phyloP scores from a whole-genome alignment of 345 rosid genomes.

The Alliaria petiolata region DNA sequence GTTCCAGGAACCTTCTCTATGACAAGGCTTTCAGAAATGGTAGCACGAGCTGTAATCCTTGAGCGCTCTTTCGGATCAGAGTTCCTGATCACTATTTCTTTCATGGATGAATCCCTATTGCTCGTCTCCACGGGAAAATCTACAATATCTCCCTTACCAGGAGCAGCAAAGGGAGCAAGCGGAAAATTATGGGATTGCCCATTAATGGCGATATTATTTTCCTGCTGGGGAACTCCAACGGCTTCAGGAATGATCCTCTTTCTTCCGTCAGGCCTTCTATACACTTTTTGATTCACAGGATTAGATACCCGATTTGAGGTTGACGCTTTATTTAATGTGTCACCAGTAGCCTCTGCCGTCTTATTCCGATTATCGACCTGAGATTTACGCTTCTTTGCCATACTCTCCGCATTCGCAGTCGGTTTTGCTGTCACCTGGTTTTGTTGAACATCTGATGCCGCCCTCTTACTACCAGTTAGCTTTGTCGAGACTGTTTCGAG shows the following conservation, averaged over 20 bases:
- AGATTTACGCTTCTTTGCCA: slow-evolving; percentile 51
- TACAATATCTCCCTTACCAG: slow-evolving; percentile 45
- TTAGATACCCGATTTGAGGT: slow-evolving; percentile 52
- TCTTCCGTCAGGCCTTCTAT: slow-evolving; percentile 95
- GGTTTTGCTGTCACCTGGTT: slow-evolving; percentile 51
- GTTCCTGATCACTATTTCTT: slow-evolving; percentile 45
- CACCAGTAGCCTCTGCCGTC: slow-evolving; percentile 40
- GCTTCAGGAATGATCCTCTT: slow-evolving; percentile 99
- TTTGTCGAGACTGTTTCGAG: slow-evolving; percentile 92
- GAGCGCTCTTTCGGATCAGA: slow-evolving; percentile 66
- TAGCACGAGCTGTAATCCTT: slow-evolving; percentile 74
- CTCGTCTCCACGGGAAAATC: slow-evolving; percentile 39
- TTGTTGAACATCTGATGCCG: slow-evolving; percentile 53
- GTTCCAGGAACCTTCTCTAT: slow-evolving; percentile 72
- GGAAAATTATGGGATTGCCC: slow-evolving; percentile 46
- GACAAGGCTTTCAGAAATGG: slow-evolving; percentile 70
- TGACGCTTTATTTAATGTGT: slow-evolving; percentile 50
- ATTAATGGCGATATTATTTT: slow-evolving; percentile 33
- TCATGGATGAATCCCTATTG: slow-evolving; percentile 40
- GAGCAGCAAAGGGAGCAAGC: slow-evolving; percentile 33
- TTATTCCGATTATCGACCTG: slow-evolving; percentile 54
- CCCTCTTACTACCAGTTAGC: slow-evolving; percentile 60
- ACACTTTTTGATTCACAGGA: slow-evolving; percentile 93
- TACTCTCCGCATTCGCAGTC: slow-evolving; percentile 42
- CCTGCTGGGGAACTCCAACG: slow-evolving; percentile 74